phyloP scores from a whole-genome alignment of 202 grass and related monocot genomes.

The Musa balbisiana region DNA sequence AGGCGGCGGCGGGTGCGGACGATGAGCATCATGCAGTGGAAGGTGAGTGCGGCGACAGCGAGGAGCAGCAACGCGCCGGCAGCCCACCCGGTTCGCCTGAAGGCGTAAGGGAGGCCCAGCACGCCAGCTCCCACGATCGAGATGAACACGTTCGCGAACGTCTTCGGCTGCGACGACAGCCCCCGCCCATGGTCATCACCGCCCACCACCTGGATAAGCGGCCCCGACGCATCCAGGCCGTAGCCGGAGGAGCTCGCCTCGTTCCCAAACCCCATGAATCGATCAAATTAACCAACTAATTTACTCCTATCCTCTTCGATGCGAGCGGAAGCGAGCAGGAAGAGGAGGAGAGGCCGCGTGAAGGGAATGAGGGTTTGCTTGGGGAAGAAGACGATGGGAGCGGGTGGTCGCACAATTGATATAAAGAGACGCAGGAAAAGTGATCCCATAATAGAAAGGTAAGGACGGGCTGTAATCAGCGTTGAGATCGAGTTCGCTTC shows the following conservation, averaged over 20 bases:
- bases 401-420: no score
- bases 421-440: no score
- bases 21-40: slow-evolving; percentile 19
- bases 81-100: slow-evolving; percentile 7
- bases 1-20: slow-evolving; percentile 13
- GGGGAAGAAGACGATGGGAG: neutral
- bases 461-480: no score
- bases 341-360: neutral
- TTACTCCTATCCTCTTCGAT: neutral
- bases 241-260: slow-evolving; percentile 9
- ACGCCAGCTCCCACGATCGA: slow-evolving; percentile 15
- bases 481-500: no score
- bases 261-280: neutral
- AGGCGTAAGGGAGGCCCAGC: slow-evolving; percentile 14
- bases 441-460: no score
- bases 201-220: neutral
- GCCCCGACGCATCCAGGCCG: neutral
- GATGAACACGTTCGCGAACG: slow-evolving; percentile 16
- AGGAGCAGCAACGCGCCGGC: neutral
- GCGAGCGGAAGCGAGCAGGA: neutral
- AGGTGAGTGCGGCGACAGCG: neutral
- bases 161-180: slow-evolving; percentile 15
- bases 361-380: neutral
- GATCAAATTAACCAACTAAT: neutral
- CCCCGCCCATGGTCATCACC: no score